A percentile compares a stretch with the other conserved stretches of the same genome.
phyloP scores from a whole-genome alignment of 2,329 filamentous ascomycete species.

The Cladosporium cucumerinum region DNA sequence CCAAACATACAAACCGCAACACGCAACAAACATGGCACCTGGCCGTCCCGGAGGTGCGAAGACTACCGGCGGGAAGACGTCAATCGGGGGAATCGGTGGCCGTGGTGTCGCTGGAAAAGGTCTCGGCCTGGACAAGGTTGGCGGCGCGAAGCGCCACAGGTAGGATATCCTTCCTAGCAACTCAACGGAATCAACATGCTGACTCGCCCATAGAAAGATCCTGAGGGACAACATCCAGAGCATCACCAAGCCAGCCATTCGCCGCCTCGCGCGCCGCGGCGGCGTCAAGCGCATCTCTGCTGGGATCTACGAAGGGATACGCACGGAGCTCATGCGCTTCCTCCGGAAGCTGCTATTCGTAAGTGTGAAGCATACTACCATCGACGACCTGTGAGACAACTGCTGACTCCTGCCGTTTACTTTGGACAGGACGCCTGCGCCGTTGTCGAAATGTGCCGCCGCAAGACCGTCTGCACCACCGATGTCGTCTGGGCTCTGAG shows the following conservation, averaged over 20 bases:
- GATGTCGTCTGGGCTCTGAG: slow-evolving; percentile 62
- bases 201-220: slow-evolving; percentile 78
- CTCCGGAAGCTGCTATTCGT: slow-evolving; percentile 50
- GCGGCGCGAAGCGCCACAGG: background rate
- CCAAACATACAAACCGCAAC: background rate
- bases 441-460: slow-evolving; percentile 33
- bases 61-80: background rate
- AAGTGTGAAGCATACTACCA: background rate
- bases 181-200: background rate
- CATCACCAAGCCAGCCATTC: slow-evolving; percentile 71
- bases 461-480: slow-evolving; percentile 61
- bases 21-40: background rate
- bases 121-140: background rate
- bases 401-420: background rate
- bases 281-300: slow-evolving; percentile 72
- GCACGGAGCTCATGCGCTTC: slow-evolving; percentile 52
- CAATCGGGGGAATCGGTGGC: background rate
- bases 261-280: slow-evolving; percentile 71
- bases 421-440: slow-evolving; percentile 23
- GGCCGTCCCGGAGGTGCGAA: background rate
- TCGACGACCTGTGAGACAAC: background rate
- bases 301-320: slow-evolving; percentile 60
- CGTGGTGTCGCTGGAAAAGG: background rate
- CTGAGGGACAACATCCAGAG: slow-evolving; percentile 98
- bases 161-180: background rate